Base-by-base conservation (phyloP, 2,329 filamentous ascomycete species). In the Apiospora malaysiana region DNA sequence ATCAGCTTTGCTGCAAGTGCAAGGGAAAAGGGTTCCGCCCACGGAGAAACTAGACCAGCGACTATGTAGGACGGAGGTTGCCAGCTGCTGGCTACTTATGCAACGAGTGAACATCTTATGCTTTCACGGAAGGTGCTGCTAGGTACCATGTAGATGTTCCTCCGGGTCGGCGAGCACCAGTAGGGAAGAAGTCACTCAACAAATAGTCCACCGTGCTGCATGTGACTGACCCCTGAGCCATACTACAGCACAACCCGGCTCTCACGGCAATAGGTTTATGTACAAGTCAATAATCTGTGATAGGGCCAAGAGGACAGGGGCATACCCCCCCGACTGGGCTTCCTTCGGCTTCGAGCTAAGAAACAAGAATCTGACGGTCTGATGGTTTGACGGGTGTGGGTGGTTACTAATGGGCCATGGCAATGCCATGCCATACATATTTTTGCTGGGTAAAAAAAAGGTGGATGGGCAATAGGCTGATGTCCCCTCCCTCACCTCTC, bases 391-490 rank as follows among this genome's bases (percentile, higher is more conserved):
- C 25, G 4, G 25, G n/a, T n/a, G n/a, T n/a, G n/a, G 27, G 16
- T 47, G 27, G 51, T 59, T 37, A 37, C 51, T 59, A 10, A 59
- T 59, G 51, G 51, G n/a, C n/a, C 27, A 59, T 1, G 16, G 40
- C 40, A 8, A 37, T 37, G 18, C 27, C 37, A 2, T 32, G 40
- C 40, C 18, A 37, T 37, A 10, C 51, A 59, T 37, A 21, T 59
- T 9, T 10, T 10, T 21, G 51, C 51, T 40, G 27, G 32, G 56
- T 14, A n/a, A 63, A 32, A 32, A 32, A 63, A 32, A 40, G 18
- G 56, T 63, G 56, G 56, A 63, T n/a, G 56, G 56, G 27, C 27
- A 25, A 63, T 63, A 32, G 56, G 56, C 56, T 40, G 56, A 63
- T 63, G 18, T 12, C 4, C 56, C 56, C 10, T 7, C 23, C 27